These are phyloP conservation scores for Athelia sp. DNA, from an alignment of 1,284 basidiomycete species.

Conservation along the genomic window DNA sequence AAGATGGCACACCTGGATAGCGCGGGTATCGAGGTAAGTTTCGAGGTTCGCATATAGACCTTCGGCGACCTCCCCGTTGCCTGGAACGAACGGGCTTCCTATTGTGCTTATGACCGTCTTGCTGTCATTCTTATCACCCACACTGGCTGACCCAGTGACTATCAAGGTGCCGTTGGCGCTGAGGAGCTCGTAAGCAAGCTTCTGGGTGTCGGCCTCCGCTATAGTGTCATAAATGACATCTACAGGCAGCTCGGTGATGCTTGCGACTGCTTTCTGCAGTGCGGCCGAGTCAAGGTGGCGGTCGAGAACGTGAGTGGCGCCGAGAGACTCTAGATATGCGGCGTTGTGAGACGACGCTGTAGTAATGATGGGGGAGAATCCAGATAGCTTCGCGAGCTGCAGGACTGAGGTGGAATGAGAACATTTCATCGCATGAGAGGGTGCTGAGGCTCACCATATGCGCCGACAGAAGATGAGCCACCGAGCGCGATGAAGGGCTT, in stretches of 20 bases:
- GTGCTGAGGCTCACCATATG: constrained; percentile 19
- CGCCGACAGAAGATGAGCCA: constrained; percentile 30
- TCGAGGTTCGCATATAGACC: too few relatives aligned
- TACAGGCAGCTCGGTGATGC: constrained; percentile 18
- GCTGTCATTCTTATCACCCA: too few relatives aligned
- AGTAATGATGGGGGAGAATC: constrained; percentile 20
- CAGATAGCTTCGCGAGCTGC: constrained; percentile 27
- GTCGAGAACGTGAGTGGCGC: constrained; percentile 28
- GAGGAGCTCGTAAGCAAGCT: constrained; percentile 19
- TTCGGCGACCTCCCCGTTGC: too few relatives aligned
- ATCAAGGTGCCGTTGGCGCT: constrained; percentile 20
- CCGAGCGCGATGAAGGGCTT: constrained; percentile 28
- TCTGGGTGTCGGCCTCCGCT: constrained; percentile 23
- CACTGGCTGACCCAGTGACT: constrained; percentile 12
- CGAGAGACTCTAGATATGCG: constrained; percentile 25
- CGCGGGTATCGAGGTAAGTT: too few relatives aligned
- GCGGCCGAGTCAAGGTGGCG: constrained; percentile 12
- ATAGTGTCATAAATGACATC: constrained; percentile 36
- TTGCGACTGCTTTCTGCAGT: constrained; percentile 4
- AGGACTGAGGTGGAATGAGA: constrained; percentile 16
- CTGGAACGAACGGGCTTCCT: too few relatives aligned
- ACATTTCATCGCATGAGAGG: not conserved
- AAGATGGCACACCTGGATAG: too few relatives aligned
- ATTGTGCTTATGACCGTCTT: too few relatives aligned
- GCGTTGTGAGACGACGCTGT: constrained; percentile 27